Base-by-base conservation (phyloP, 345 rosid genomes). In the Populus pruinosa region DNA sequence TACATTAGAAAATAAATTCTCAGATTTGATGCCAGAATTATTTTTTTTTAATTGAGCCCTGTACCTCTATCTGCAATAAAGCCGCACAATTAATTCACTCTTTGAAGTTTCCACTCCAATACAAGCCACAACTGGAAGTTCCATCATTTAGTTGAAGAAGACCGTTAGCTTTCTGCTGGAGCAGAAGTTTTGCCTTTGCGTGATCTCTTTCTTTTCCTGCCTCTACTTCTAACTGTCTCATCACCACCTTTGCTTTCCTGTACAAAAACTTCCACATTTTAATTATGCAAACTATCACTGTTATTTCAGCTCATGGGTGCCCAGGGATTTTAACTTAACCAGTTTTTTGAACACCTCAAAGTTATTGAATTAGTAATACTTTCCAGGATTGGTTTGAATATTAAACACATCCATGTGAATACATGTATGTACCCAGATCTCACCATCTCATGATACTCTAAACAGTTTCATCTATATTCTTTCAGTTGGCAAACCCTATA, bases 121-220 rank as follows among this genome's bases (percentile, higher is more conserved):
- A 47, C 53, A 47, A 47, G 18, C 53, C 53, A 47, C 17, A 47
- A 47, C 53, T 6, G n/a, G 44, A 67, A 18, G 11, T n/a, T 47
- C 56, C 44, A 20, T 69, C 29, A 69, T 39, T 53, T 69, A 49
- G 20, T 20, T 43, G 36, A n/a, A 47, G 49, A 41, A 8, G 50
- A 14, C 75, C 5, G 13, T 47, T 47, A 47, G 53, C 53, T 47
- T 47, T 47, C 65, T 20, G 70, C 33, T 56, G 56, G 79, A 2
- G 74, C 72, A 69, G 59, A 59, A 18, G 8, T 23, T 64, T 84
- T 84, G 12, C 79, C 73, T 61, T 64, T 82, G 56, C 70, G 79
- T 9, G 85, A 65, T 73, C 92, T 87, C 79, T 88, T 90, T 72
- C 91, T 70, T 76, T 80, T 88, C 83, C 86, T 84, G 80, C 81